These are phyloP conservation scores for Lathyrus sativus DNA, from an alignment of 306 rosid species.

Conservation along the genomic window DNA sequence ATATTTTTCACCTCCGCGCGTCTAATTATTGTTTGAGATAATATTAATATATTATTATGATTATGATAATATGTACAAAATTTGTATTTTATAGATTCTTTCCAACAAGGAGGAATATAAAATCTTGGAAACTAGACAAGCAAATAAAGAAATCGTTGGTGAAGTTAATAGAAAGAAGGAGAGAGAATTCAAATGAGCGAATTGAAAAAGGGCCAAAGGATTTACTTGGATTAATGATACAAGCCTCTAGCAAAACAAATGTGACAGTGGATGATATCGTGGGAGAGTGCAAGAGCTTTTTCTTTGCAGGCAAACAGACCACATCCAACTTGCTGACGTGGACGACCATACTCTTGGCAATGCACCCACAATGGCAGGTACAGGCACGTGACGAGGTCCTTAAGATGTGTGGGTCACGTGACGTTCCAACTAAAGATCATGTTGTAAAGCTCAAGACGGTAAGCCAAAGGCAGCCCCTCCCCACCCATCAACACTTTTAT, in stretches of 20 bases:
- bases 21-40: no score
- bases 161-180: constrained; percentile 57
- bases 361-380: constrained; percentile 97
- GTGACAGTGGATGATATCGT: constrained; percentile 86
- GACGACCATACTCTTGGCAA: constrained; percentile 90
- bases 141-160: constrained; percentile 61
- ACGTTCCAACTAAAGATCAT: constrained; percentile 69
- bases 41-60: not conserved
- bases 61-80: not conserved
- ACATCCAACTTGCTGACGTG: constrained; percentile 99
- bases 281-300: constrained; percentile 94
- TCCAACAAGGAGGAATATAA: constrained; percentile 77
- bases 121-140: constrained; percentile 78
- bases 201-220: constrained; percentile 58
- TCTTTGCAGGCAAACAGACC: constrained; percentile 99
- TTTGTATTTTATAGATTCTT: constrained; percentile 51
- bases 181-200: constrained; percentile 26
- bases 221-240: constrained; percentile 80
- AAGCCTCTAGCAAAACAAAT: constrained; percentile 43
- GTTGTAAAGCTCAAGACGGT: constrained; percentile 91
- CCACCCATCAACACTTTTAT: constrained; percentile 8
- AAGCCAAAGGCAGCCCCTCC: constrained; percentile 29
- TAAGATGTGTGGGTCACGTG: constrained; percentile 85
- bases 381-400: constrained; percentile 92
- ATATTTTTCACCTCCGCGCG: no score